Base-by-base conservation (phyloP, 352 stramenopile species). In the Pythium monospermum region DNA sequence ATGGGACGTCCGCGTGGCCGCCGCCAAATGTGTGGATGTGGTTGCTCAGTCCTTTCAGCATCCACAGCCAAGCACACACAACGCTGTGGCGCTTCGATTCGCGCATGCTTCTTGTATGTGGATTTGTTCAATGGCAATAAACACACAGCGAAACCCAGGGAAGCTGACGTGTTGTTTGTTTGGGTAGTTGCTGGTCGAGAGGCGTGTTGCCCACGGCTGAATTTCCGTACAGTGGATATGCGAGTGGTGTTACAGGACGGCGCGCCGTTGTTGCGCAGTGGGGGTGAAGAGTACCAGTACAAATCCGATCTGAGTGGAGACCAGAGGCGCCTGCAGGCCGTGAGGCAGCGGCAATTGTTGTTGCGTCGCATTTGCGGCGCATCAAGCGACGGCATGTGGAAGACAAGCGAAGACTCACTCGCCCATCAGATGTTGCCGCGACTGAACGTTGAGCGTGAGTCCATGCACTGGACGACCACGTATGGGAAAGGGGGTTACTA, bases 231-330 rank as follows among this genome's bases (percentile, higher is more conserved):
- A 0, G 78, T 94, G 21, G 56, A 87, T 40, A 63, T 94, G 13
- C 37, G 56, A 0, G 57, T 61, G 1, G 76, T 94, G 43, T 67
- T 94, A 37, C 49, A 46, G 1, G 63, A 89, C 16, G 83, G 78
- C 4, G 75, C 78, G 12, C 79, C 83, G 22, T 37, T 94, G 30
- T 39, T 94, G 25, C 72, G 80, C 8, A 91, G 75, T 43, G 83
- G 83, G 21, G 83, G 83, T 23, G 76, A 94, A 59, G 83, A 91
- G 54, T 94, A 94, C 47, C 55, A 72, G 44, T 94, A 91, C 59
- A 26, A 61, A 25, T 76, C 68, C 6, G 76, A 90, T 28, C 33
- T 87, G 30, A 79, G 66, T 21, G 69, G 76, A 0, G 66, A 76
- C 21, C 63, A 85, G 53, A 78, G 82, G 15, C 61, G 66, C 0